These are phyloP conservation scores for Lophiotrema nucula DNA, from an alignment of 495 filamentous ascomycete species.

Conservation along the genomic window DNA sequence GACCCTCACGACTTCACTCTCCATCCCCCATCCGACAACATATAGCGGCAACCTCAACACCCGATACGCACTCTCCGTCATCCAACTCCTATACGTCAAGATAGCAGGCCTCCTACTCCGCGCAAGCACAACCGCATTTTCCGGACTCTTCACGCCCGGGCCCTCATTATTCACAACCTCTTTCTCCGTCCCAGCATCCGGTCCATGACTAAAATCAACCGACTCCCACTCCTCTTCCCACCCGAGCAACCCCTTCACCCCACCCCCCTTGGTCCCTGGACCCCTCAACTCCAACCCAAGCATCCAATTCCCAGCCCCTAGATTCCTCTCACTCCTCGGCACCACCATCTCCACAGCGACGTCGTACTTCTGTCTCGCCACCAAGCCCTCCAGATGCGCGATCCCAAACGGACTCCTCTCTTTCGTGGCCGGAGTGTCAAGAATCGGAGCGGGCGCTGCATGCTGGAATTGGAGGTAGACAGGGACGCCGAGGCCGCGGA, in stretches of 20 bases:
- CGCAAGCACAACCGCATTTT: conserved; percentile 37
- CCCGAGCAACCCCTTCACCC: conserved; percentile 4
- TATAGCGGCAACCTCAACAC: conserved; percentile 59
- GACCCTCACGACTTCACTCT: conserved; percentile 60
- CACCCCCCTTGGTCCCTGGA: conserved; percentile 12
- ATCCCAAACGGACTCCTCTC: conserved; percentile 50
- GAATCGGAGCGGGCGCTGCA: background rate
- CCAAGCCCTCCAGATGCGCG: conserved; percentile 41
- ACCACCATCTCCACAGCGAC: conserved; percentile 58
- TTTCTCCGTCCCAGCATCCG: conserved; percentile 6
- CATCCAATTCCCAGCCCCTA: conserved; percentile 86
- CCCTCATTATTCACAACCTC: conserved; percentile 1
- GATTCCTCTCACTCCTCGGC: conserved; percentile 60
- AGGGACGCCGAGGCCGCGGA: conserved; percentile 59
- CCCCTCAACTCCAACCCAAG: conserved; percentile 68
- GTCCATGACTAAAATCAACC: background rate
- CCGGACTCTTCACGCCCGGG: background rate
- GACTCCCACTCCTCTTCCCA: conserved; percentile 23
- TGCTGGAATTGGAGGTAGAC: conserved; percentile 77
- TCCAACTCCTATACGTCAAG: conserved; percentile 62
- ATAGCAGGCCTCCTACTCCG: conserved; percentile 60
- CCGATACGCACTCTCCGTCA: conserved; percentile 54
- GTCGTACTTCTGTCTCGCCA: conserved; percentile 61
- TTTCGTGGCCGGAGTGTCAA: background rate
- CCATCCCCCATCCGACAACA: conserved; percentile 53